phyloP scores from a whole-genome alignment of 495 filamentous ascomycete genomes.

The Aspergillus homomorphus region DNA sequence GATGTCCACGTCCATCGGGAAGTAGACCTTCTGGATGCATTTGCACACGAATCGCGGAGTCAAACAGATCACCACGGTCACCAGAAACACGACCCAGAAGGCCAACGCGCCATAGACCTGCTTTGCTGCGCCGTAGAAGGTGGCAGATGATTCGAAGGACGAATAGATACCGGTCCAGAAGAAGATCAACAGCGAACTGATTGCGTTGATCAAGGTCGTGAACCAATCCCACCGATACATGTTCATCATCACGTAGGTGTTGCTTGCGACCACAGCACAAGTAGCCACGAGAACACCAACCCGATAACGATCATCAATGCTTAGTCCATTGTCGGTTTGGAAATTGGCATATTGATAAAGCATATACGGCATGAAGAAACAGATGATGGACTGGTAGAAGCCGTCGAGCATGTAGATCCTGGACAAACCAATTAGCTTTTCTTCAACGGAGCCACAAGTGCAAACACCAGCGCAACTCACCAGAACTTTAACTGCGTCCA shows the following conservation, averaged over 20 bases:
- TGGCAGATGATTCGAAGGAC: constrained; percentile 55
- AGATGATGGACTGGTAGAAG: constrained; percentile 84
- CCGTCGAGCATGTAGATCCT: constrained; percentile 95
- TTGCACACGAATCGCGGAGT: constrained; percentile 82
- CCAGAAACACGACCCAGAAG: constrained; percentile 76
- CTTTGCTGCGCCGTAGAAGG: constrained; percentile 72
- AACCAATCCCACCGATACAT: constrained; percentile 97
- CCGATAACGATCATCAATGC: constrained; percentile 68
- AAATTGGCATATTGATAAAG: constrained; percentile 64
- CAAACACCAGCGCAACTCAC: constrained; percentile 44
- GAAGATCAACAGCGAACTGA: constrained; percentile 84
- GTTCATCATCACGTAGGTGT: constrained; percentile 88
- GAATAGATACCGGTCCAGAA: constrained; percentile 95
- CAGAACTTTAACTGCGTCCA: constrained; percentile 96
- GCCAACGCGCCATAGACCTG: constrained; percentile 74
- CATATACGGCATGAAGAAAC: constrained; percentile 85
- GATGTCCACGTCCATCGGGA: constrained; percentile 88
- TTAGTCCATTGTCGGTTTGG: constrained; percentile 62
- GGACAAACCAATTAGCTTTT: constrained; percentile 18
- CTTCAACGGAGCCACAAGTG: constrained; percentile 4
- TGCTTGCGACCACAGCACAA: constrained; percentile 73
- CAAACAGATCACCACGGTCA: constrained; percentile 71
- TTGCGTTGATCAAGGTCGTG: constrained; percentile 66
- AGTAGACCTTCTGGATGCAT: constrained; percentile 81
- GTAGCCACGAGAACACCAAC: constrained; percentile 77